These are phyloP conservation scores for Vishniacozyma victoriae DNA, from an alignment of 768 basidiomycete species.

Conservation along the genomic window DNA sequence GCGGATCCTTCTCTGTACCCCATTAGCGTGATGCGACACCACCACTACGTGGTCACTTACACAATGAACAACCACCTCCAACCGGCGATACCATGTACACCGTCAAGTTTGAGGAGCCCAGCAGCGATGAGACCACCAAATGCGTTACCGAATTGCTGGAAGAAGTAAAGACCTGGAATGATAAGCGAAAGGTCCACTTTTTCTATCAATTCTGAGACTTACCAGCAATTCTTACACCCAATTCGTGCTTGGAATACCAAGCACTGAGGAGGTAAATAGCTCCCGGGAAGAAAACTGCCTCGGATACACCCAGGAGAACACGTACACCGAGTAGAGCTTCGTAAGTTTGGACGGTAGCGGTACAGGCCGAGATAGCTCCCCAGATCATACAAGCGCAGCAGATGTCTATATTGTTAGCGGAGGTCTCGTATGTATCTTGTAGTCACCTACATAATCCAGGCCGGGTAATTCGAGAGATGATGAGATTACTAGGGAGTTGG, in stretches of 20 bases:
- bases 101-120: constrained; percentile 23
- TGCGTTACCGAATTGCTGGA: constrained; percentile 38
- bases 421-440: neutral
- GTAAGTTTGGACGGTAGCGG: constrained; percentile 26
- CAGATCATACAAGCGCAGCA: constrained; percentile 19
- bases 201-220: too few relatives aligned
- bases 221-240: constrained; percentile 26
- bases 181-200: too few relatives aligned
- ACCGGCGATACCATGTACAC: constrained; percentile 31
- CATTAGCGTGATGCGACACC: neutral
- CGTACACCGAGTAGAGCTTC: constrained; percentile 16
- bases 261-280: constrained; percentile 34
- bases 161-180: constrained; percentile 36
- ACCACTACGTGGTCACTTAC: neutral
- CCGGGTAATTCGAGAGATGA: constrained; percentile 25
- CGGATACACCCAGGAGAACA: constrained; percentile 22
- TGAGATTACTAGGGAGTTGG: constrained; percentile 38
- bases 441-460: constrained; percentile 31
- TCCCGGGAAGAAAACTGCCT: constrained; percentile 33
- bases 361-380: constrained; percentile 23
- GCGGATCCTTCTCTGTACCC: constrained; percentile 5
- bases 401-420: constrained; percentile 16
- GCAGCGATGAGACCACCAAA: constrained; percentile 40
- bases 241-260: constrained; percentile 32
- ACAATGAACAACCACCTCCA: constrained; percentile 42